Evolutionary conservation across 176 grass and related monocot species (phyloP), one percentile per base, ranked within the genome.

Genomic region (Alopecurus myosuroides): DNA sequence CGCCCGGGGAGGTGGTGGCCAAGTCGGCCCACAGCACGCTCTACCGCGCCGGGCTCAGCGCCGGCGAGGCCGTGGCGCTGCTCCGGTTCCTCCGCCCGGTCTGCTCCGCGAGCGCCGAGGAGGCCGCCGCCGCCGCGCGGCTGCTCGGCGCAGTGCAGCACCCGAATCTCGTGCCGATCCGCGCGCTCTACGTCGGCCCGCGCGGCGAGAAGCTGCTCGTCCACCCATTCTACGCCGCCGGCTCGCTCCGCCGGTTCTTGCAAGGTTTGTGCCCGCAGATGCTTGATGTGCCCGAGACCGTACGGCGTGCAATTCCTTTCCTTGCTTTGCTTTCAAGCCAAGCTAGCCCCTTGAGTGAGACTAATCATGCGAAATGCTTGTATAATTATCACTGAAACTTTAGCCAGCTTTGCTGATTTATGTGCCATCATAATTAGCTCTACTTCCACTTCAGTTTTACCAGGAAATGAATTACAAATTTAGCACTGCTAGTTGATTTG

Each of bases 181-280:
- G 85, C 78, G 95, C 95, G 46, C 83, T 98, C 48, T 98, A 98
- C 76, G 77, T 93, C 22, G 95, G 95, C 7, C 95, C 95, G 64
- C 84, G 91, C 7, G 93, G 95, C 29, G 93, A 98, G 91, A 98
- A 95, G 77, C 90, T 98, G 78, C 88, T 98, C 30, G 95, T 93
- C 11, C 95, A 95, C 61, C 96, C 93, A 0, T 95, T 95, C 85
- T 98, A 94, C 78, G 91, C 89, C 30, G 93, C 96, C 65, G 91
- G 91, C 23, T 93, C 88, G 52, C 96, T 98, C 45, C 85, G 93
- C 6, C 91, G 77, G 1, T 92, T 98, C 86, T 50, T 98, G 28
- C 88, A 86, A 93, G 91, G 93, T 90, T 67, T 0, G 45, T 82
- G 49, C 28, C 60, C 61, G 7, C 39, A 3, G 48, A 25, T 78